Percentiles rank a stretch among this genome's conserved stretches.
Evolutionary conservation across 768 basidiomycete genomes (phyloP).

Genomic region (Hydnum rufescens): DNA sequence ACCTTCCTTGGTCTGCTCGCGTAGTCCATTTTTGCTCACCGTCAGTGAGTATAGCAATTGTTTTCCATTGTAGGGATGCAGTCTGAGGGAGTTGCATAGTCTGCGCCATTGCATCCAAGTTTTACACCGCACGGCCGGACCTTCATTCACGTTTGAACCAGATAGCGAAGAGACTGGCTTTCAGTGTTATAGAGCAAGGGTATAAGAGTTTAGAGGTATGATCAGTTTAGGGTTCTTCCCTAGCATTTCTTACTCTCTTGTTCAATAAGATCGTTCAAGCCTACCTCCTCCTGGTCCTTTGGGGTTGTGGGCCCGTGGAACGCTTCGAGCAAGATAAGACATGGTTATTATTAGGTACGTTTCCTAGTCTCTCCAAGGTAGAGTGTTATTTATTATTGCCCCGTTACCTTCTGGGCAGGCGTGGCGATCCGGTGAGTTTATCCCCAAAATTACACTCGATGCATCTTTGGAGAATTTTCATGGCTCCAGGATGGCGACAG

Average conservation of each 20-base stretch:
- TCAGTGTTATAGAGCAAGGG: constrained; percentile 63
- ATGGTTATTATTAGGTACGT: constrained; percentile 59
- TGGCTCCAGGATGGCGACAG: constrained; percentile 78
- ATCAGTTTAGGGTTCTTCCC: too few relatives aligned
- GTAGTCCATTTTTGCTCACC: constrained; percentile 87
- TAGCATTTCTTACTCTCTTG: too few relatives aligned
- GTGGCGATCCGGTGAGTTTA: too few relatives aligned
- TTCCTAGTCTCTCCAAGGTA: too few relatives aligned
- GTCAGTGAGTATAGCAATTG: constrained; percentile 37
- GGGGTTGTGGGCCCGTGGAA: constrained; percentile 89
- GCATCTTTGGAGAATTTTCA: too few relatives aligned
- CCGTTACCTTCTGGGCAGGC: too few relatives aligned
- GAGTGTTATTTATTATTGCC: too few relatives aligned
- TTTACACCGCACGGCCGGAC: constrained; percentile 64
- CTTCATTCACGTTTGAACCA: constrained; percentile 63
- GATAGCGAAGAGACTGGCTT: constrained; percentile 76
- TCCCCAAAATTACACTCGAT: too few relatives aligned
- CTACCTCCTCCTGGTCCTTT: constrained; percentile 70
- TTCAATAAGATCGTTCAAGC: constrained; percentile 45
- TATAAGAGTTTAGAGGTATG: constrained; percentile 91
- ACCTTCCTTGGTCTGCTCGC: constrained; percentile 78
- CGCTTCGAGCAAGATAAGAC: constrained; percentile 93
- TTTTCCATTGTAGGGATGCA: not conserved
- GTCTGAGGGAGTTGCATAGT: constrained; percentile 27
- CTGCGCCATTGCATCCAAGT: constrained; percentile 86